Conservation (phyloP, 2,329 filamentous ascomycete species). For the Colletotrichum liriopes region DNA sequence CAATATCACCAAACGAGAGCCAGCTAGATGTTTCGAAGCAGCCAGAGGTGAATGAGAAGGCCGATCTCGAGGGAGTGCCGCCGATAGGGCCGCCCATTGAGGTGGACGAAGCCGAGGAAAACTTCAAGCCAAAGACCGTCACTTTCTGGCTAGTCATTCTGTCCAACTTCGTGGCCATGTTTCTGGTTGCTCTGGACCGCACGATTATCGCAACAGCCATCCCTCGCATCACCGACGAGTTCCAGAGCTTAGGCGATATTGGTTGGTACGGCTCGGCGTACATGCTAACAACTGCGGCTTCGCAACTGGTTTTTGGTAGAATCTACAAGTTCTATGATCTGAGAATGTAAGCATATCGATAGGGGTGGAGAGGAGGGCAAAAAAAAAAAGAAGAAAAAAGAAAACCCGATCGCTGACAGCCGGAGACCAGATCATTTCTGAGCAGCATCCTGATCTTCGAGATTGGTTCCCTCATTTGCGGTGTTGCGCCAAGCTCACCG, state of each 20-base stretch:
- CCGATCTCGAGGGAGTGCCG: slow-evolving; percentile 23
- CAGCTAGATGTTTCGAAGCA: slow-evolving; percentile 26
- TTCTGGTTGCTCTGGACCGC: slow-evolving; percentile 71
- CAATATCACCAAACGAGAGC: slow-evolving; percentile 30
- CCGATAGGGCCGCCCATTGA: not conserved
- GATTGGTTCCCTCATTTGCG: slow-evolving; percentile 69
- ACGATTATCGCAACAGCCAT: slow-evolving; percentile 72
- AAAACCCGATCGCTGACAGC: not conserved
- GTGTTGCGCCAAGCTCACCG: slow-evolving; percentile 67
- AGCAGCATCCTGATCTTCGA: slow-evolving; percentile 67
- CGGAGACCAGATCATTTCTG: slow-evolving; percentile 59
- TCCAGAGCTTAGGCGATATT: slow-evolving; percentile 71
- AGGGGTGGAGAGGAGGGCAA: not conserved
- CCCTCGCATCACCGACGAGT: slow-evolving; percentile 70
- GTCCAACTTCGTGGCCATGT: slow-evolving; percentile 69
- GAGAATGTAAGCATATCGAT: slow-evolving; percentile 57
- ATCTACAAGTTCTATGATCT: slow-evolving; percentile 67
- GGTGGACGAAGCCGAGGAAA: slow-evolving; percentile 48
- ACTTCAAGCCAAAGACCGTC: slow-evolving; percentile 67
- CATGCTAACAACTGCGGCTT: slow-evolving; percentile 72
- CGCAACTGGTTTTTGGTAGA: slow-evolving; percentile 64
- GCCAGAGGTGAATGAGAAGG: slow-evolving; percentile 34
- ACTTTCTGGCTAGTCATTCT: slow-evolving; percentile 71
- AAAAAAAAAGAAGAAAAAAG: not conserved
- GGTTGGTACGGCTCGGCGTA: slow-evolving; percentile 77